These are phyloP conservation scores for Fusarium pilosicola DNA, from an alignment of 2,329 filamentous ascomycete species.

Conservation along the genomic window DNA sequence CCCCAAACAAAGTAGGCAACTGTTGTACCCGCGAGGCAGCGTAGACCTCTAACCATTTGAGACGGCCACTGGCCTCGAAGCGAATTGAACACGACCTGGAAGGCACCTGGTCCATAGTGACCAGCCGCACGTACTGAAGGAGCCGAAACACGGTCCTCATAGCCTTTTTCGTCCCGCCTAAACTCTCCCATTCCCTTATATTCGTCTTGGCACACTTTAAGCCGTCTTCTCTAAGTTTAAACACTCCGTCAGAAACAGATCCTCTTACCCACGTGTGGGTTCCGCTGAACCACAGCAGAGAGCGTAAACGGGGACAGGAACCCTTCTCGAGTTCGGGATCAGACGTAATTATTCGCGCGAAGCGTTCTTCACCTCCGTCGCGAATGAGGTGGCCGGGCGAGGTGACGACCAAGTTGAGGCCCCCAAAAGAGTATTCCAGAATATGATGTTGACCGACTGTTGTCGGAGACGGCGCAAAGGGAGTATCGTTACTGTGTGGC, in stretches of 20 bases:
- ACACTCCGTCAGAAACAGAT: not conserved
- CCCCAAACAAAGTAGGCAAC: not conserved
- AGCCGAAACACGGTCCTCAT: not conserved
- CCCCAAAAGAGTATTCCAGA: not conserved
- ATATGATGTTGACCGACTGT: not conserved
- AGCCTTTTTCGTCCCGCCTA: not conserved
- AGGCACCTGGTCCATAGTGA: not conserved
- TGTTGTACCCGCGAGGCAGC: not conserved
- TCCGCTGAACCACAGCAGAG: not conserved
- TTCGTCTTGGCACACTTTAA: not conserved
- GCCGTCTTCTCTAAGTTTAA: not conserved
- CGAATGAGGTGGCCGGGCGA: not conserved
- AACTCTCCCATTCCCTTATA: not conserved
- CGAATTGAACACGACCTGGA: not conserved
- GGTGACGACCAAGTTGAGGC: not conserved
- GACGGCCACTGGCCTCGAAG: not conserved
- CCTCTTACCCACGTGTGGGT: not conserved
- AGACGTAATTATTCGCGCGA: not conserved
- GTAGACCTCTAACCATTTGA: not conserved
- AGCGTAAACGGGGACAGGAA: not conserved
- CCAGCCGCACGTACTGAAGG: not conserved
- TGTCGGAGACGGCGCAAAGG: not conserved
- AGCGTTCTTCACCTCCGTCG: not conserved
- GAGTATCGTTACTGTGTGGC: not conserved
- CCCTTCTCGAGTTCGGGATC: not conserved